Percentiles rank a stretch among this genome's conserved stretches.
Evolutionary conservation across 768 basidiomycete genomes (phyloP).

Genomic region (Psilocybe cyanescens): DNA sequence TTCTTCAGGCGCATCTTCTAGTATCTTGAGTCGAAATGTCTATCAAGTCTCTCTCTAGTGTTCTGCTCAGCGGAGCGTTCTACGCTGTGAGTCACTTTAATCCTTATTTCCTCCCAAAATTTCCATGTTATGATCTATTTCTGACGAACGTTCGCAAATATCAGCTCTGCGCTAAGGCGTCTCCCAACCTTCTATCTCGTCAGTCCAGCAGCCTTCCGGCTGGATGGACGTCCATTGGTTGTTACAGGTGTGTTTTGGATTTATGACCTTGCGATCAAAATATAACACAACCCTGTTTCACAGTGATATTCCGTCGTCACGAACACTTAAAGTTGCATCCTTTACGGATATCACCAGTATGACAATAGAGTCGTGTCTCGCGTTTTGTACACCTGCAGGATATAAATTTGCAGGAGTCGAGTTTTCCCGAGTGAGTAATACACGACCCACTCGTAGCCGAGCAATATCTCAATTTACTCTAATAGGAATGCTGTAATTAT

Average conservation of each 20-base stretch:
- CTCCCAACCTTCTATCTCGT: not conserved
- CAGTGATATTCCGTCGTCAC: slow-evolving; percentile 57
- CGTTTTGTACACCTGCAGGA: slow-evolving; percentile 43
- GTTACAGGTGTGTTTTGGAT: slow-evolving; percentile 3
- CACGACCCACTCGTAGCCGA: not conserved
- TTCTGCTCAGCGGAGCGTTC: not conserved
- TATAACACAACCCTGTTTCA: not conserved
- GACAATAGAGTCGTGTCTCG: slow-evolving; percentile 56
- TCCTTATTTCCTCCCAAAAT: not conserved
- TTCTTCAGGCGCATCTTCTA: too few species aligned
- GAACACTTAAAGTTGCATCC: slow-evolving; percentile 55
- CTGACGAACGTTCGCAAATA: too few species aligned
- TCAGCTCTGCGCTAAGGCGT: slow-evolving; percentile 2
- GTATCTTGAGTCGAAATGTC: not conserved
- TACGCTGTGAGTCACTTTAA: not conserved
- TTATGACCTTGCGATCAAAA: too few species aligned
- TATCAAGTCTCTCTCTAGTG: not conserved
- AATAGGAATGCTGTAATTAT: slow-evolving; percentile 13
- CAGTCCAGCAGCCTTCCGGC: slow-evolving; percentile 2
- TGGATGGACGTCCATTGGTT: slow-evolving; percentile 11
- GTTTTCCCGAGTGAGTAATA: slow-evolving; percentile 33
- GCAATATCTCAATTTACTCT: not conserved
- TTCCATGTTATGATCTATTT: not conserved
- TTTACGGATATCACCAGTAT: slow-evolving; percentile 49
- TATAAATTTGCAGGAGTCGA: slow-evolving; percentile 72